Conservation (phyloP, 495 filamentous ascomycete species). For the Penicilliopsis zonata region DNA sequence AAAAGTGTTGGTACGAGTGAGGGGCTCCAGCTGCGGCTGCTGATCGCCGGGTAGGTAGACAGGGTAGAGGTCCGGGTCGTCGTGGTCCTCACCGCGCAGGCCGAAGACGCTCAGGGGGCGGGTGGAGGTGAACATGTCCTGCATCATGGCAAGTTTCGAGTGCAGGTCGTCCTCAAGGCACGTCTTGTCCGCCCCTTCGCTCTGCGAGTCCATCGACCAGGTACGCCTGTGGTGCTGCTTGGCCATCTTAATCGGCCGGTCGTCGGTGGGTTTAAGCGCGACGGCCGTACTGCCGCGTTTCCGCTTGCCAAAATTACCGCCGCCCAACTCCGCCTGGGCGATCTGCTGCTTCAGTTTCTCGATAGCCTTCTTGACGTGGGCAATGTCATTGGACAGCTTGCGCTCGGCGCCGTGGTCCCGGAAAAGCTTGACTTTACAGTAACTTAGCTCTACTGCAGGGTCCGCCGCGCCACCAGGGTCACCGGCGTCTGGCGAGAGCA, state of each 20-base stretch:
- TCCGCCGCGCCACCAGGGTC: conserved; percentile 28
- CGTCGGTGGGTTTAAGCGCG: conserved; percentile 32
- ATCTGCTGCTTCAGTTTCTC: conserved; percentile 92
- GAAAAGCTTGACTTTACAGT: conserved; percentile 94
- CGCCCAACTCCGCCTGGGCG: conserved; percentile 72
- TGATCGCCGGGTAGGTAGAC: conserved; percentile 63
- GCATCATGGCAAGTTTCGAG: conserved; percentile 65
- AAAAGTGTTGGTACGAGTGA: conserved; percentile 40
- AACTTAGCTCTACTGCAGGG: conserved; percentile 73
- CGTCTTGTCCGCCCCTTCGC: conserved; percentile 49
- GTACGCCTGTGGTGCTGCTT: conserved; percentile 94
- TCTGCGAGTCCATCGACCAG: conserved; percentile 90
- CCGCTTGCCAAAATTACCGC: conserved; percentile 78
- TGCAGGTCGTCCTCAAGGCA: conserved; percentile 83
- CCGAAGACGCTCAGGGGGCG: conserved; percentile 74
- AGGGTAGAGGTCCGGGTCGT: conserved; percentile 83
- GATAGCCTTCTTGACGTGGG: conserved; percentile 85
- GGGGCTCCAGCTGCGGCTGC: conserved; percentile 42
- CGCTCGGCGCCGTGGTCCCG: conserved; percentile 92
- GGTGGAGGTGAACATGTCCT: conserved; percentile 95
- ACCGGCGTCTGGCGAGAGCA: conserved; percentile 32
- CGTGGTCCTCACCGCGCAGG: conserved; percentile 67
- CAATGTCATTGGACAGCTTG: conserved; percentile 88
- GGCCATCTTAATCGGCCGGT: conserved; percentile 58
- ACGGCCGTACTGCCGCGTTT: conserved; percentile 55